Evolutionary conservation across 1,284 basidiomycete genomes (phyloP), one percentile per base, ranked within the genome.

Genomic region (Leucoagaricus sp.): DNA sequence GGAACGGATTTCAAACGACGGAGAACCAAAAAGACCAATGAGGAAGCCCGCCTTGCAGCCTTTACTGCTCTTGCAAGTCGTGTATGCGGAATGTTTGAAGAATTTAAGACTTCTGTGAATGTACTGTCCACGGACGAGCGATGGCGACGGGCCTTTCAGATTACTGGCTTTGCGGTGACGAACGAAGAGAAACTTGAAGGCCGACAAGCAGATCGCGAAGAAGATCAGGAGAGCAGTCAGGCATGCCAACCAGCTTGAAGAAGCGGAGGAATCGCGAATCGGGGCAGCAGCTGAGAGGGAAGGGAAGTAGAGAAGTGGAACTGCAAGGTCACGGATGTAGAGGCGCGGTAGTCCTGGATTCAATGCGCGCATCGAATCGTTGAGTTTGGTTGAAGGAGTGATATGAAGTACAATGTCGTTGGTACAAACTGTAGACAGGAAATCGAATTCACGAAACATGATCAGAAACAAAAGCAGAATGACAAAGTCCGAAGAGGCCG

Each of bases 21-120:
- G 79, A 33, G 78, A 80, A 45, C 77, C 77, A 48, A 79, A 69
- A 52, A 80, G 69, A 5, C 79, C 79, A 21, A 79, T 74, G 31
- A 75, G 58, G 58, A 79, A 70, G 10, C 72, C 77, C 44, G 70
- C 53, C 58, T 45, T 38, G 53, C 40, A 41, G 41, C 55, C 65
- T 34, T 29, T 47, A 40, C 12, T n/a, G 41, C 19, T 49, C 19
- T 44, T 54, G 56, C 34, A 49, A n/a, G 53, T 28, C 6, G 25
- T 25, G 21, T 46, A 29, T 40, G 48, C 46, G 26, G 33, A 21
- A 25, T 40, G 49, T 29, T 31, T 40, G 15, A 46, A 25, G 15
- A 53, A 17, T 21, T 46, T 46, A 12, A 51, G 21, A 26, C 13
- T 23, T 21, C 29, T 23, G 26, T 46, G 34, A 13, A 38, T 19